These are phyloP conservation scores for Dioszegia hungarica DNA, from an alignment of 768 basidiomycete genomes.

Conservation along the genomic window DNA sequence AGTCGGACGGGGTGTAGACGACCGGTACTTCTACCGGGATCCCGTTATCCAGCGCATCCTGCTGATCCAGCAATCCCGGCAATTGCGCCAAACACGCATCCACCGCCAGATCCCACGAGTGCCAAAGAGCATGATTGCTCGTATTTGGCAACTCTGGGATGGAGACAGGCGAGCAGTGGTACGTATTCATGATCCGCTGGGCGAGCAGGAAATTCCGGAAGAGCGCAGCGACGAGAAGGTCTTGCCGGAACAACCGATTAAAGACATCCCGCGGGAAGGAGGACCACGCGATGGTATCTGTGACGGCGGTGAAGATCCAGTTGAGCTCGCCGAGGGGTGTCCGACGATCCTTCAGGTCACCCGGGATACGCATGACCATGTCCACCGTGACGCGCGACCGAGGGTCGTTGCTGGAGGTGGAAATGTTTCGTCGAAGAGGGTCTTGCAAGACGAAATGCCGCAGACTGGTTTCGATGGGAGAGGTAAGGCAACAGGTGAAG, in stretches of 20 bases:
- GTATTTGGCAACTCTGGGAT: slow-evolving; percentile 86
- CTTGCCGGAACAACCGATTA: slow-evolving; percentile 87
- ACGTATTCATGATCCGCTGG: slow-evolving; percentile 95
- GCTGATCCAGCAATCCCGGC: slow-evolving; percentile 60
- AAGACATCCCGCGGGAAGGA: slow-evolving; percentile 91
- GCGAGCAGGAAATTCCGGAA: slow-evolving; percentile 97
- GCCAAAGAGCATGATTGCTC: slow-evolving; percentile 96
- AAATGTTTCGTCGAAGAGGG: slow-evolving; percentile 61
- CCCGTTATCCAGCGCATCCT: slow-evolving; percentile 29
- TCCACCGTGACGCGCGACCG: slow-evolving; percentile 56
- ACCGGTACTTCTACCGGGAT: slow-evolving; percentile 36
- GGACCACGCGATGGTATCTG: slow-evolving; percentile 99
- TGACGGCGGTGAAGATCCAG: slow-evolving; percentile 99
- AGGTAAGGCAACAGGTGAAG: slow-evolving; percentile 95
- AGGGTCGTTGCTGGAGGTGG: slow-evolving; percentile 62
- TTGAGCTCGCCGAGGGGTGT: slow-evolving; percentile 98
- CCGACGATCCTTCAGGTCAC: slow-evolving; percentile 90
- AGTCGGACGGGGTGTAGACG: slow-evolving; percentile 73
- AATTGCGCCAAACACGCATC: slow-evolving; percentile 89
- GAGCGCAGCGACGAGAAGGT: slow-evolving; percentile 88
- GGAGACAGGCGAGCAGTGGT: slow-evolving; percentile 93
- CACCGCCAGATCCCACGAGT: slow-evolving; percentile 94
- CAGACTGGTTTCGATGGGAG: slow-evolving; percentile 95
- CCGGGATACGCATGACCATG: slow-evolving; percentile 91
- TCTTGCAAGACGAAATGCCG: slow-evolving; percentile 85